Evolutionary conservation across 305 asterid species (phyloP).

Genomic region (Solanum hybrid): DNA sequence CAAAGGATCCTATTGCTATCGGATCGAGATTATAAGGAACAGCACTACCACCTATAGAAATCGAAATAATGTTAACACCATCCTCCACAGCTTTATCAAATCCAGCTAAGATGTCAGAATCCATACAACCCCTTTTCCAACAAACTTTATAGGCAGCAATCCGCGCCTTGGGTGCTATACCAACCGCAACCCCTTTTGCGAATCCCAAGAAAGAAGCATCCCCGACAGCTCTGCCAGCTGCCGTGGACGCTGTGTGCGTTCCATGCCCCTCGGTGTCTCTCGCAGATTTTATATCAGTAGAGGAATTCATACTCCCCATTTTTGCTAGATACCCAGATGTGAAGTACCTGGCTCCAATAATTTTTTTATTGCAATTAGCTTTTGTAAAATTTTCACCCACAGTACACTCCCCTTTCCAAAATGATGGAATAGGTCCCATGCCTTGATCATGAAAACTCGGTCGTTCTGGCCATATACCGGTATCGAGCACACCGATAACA

Average conservation of each 20-base stretch:
- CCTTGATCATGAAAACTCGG: conserved; percentile 64
- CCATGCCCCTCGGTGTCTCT: conserved; percentile 77
- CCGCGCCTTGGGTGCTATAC: conserved; percentile 75
- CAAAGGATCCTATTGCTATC: conserved; percentile 67
- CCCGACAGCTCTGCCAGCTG: conserved; percentile 57
- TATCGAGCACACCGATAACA: conserved; percentile 58
- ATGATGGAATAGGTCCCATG: conserved; percentile 48
- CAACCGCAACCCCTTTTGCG: conserved; percentile 58
- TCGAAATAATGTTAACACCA: conserved; percentile 59
- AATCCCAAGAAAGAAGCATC: conserved; percentile 66
- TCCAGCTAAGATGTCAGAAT: conserved; percentile 72
- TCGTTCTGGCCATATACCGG: conserved; percentile 72
- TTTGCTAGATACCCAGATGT: conserved; percentile 42
- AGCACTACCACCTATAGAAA: conserved; percentile 68
- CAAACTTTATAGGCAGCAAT: conserved; percentile 68
- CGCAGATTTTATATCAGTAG: conserved; percentile 40
- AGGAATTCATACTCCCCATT: conserved; percentile 15
- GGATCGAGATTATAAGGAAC: conserved; percentile 51
- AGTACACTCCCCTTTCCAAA: conserved; percentile 60
- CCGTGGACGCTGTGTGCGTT: conserved; percentile 83
- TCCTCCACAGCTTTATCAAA: conserved; percentile 77
- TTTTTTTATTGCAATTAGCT: conserved; percentile 45
- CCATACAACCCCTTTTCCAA: conserved; percentile 72
- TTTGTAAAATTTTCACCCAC: conserved; percentile 44
- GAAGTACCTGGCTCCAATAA: conserved; percentile 66